phyloP scores from a whole-genome alignment of 768 basidiomycete genomes.

The Leucosporidium yakuticum region DNA sequence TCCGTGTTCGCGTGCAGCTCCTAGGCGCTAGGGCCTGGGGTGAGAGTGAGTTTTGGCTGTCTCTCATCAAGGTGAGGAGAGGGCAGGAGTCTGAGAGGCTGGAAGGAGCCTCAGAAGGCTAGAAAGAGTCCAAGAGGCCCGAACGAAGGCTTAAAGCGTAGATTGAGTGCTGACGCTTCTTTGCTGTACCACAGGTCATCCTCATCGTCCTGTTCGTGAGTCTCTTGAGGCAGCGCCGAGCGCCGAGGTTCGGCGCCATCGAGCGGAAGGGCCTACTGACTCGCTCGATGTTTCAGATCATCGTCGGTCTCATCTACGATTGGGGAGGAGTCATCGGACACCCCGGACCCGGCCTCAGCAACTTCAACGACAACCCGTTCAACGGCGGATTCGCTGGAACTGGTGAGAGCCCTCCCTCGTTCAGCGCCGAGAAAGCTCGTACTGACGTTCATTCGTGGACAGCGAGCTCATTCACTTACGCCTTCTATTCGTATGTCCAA shows the following conservation, averaged over 20 bases:
- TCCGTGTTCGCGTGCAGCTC: slow-evolving; percentile 50
- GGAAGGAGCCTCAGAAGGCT: too few relatives aligned
- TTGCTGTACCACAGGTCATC: slow-evolving; percentile 72
- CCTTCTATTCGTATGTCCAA: too few relatives aligned
- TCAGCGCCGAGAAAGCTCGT: too few relatives aligned
- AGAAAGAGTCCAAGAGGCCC: too few relatives aligned
- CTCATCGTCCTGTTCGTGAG: slow-evolving; percentile 71
- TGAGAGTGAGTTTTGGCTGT: slow-evolving; percentile 66
- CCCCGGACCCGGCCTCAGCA: slow-evolving; percentile 7
- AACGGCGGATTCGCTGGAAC: slow-evolving; percentile 62
- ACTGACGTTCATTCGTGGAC: neutral
- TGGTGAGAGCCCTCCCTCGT: slow-evolving; percentile 47
- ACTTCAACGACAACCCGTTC: slow-evolving; percentile 46
- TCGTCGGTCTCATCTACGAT: slow-evolving; percentile 47
- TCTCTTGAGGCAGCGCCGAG: neutral
- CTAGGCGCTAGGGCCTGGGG: slow-evolving; percentile 70
- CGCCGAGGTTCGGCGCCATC: neutral
- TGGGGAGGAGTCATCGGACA: slow-evolving; percentile 54
- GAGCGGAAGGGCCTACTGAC: too few relatives aligned
- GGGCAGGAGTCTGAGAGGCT: too few relatives aligned
- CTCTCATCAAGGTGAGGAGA: slow-evolving; percentile 3
- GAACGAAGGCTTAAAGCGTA: too few relatives aligned
- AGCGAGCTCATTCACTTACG: slow-evolving; percentile 54
- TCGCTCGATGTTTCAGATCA: too few relatives aligned
- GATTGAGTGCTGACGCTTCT: slow-evolving; percentile 49